These are phyloP conservation scores for Aspergillus funiculosus DNA, from an alignment of 495 filamentous ascomycete genomes.

Conservation along the genomic window DNA sequence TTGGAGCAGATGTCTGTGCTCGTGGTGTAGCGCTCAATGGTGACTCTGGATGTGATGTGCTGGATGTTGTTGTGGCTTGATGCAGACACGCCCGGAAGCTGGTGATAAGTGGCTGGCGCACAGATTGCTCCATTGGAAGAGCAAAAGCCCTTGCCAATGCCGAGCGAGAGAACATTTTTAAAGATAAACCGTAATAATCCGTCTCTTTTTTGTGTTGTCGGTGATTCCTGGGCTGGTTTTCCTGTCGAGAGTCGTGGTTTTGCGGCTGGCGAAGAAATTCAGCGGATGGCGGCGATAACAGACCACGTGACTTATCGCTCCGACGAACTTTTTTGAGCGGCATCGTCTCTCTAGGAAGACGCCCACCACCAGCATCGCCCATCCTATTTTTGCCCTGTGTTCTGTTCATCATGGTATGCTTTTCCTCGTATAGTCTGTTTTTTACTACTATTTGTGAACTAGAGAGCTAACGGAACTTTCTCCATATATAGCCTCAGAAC, in stretches of 20 bases:
- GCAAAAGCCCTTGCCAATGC: constrained; percentile 34
- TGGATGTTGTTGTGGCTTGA: constrained; percentile 12
- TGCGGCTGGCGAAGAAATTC: constrained; percentile 11
- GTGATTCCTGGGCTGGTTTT: not conserved
- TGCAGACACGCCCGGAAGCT: constrained; percentile 28
- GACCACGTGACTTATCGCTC: constrained; percentile 23
- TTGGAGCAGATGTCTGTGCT: constrained; percentile 20
- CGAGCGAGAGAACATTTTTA: constrained; percentile 41
- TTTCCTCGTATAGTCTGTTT: not conserved
- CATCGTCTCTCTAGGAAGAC: constrained; percentile 17
- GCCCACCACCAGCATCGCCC: constrained; percentile 7
- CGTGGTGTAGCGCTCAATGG: constrained; percentile 29
- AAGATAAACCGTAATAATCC: not conserved
- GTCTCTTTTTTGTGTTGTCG: not conserved
- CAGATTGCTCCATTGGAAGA: constrained; percentile 25
- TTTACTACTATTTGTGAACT: not conserved
- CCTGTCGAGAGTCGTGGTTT: not conserved
- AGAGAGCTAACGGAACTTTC: constrained; percentile 5
- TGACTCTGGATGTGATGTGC: constrained; percentile 19
- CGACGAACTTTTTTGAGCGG: constrained; percentile 34
- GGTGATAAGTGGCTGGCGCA: constrained; percentile 30
- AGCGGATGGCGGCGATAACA: constrained; percentile 13
- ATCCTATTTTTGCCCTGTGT: not conserved
- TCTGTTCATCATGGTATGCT: constrained; percentile 36
- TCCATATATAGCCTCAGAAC: constrained; percentile 62